phyloP scores from a whole-genome alignment of 495 filamentous ascomycete species.

The Xanthoparmelia taractica region DNA sequence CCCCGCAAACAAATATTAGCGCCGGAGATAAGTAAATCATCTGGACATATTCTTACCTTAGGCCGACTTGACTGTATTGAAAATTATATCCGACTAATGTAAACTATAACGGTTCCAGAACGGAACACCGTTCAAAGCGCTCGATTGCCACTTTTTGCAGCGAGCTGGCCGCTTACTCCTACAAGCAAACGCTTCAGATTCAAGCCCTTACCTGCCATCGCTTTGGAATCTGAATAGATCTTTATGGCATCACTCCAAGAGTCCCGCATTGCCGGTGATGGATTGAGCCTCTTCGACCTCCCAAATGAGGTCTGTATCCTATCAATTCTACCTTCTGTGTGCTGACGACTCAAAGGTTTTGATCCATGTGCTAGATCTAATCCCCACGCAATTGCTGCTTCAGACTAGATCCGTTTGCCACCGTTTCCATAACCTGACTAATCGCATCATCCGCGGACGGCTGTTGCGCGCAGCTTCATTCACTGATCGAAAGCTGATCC shows the following conservation, averaged over 20 bases:
- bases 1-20: too few species aligned
- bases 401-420: constrained; percentile 52
- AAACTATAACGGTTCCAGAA: too few species aligned
- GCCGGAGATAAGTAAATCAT: too few species aligned
- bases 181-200: too few species aligned
- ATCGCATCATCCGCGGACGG: constrained; percentile 60
- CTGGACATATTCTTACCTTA: too few species aligned
- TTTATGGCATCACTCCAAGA: constrained; percentile 9
- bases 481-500: constrained; percentile 55
- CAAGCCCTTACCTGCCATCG: too few species aligned
- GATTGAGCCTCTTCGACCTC: constrained; percentile 18
- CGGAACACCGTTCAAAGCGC: too few species aligned
- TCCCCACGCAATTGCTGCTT: constrained; percentile 54
- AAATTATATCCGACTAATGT: too few species aligned
- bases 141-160: too few species aligned
- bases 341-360: constrained; percentile 49
- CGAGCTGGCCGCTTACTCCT: too few species aligned
- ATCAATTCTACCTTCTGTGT: not conserved
- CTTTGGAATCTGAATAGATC: not conserved
- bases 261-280: not conserved
- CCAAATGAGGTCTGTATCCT: constrained; percentile 24
- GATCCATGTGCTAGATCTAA: constrained; percentile 51
- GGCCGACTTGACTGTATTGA: too few species aligned
- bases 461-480: constrained; percentile 50
- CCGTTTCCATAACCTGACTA: constrained; percentile 58